These are phyloP conservation scores for Chamaecrista fasciculata DNA, from an alignment of 306 rosid genomes.

Conservation along the genomic window DNA sequence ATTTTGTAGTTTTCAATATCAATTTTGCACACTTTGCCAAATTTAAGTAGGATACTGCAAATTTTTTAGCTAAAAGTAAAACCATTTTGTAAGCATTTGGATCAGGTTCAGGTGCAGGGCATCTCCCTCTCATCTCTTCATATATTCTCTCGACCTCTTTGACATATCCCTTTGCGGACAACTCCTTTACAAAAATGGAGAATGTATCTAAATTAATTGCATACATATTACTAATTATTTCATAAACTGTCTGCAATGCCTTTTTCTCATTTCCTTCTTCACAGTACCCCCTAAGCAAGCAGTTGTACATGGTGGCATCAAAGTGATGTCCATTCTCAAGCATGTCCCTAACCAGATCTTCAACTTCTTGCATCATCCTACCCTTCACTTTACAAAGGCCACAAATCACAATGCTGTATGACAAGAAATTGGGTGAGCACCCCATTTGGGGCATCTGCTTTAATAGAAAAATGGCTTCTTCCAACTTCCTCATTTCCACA, in stretches of 20 bases:
- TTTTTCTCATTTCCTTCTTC: slow-evolving; percentile 34
- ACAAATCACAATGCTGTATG: slow-evolving; percentile 39
- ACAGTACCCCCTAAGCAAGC: slow-evolving; percentile 43
- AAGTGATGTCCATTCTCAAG: slow-evolving; percentile 40
- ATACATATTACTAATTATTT: slow-evolving; percentile 30
- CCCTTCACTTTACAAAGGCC: slow-evolving; percentile 44
- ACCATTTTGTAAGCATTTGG: slow-evolving; percentile 30
- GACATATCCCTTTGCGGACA: slow-evolving; percentile 31
- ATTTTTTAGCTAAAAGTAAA: background rate
- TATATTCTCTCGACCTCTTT: slow-evolving; percentile 35
- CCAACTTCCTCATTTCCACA: slow-evolving; percentile 38
- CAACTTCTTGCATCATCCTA: slow-evolving; percentile 42
- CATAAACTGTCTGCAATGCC: slow-evolving; percentile 39
- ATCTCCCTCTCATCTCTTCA: slow-evolving; percentile 38
- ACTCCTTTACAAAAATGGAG: slow-evolving; percentile 28
- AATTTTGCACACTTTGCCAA: too few relatives aligned
- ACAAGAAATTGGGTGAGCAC: slow-evolving; percentile 47
- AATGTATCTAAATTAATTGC: slow-evolving; percentile 41
- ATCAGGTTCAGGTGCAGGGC: slow-evolving; percentile 25
- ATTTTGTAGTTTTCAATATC: too few relatives aligned
- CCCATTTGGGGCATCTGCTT: slow-evolving; percentile 53
- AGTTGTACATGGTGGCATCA: slow-evolving; percentile 36
- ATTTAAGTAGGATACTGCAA: background rate
- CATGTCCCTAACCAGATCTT: slow-evolving; percentile 46
- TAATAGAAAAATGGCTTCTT: slow-evolving; percentile 41